Percentiles rank a stretch among this genome's conserved stretches.
phyloP scores from a whole-genome alignment of 2,329 filamentous ascomycete genomes.

The Pseudocercospora eumusae region DNA sequence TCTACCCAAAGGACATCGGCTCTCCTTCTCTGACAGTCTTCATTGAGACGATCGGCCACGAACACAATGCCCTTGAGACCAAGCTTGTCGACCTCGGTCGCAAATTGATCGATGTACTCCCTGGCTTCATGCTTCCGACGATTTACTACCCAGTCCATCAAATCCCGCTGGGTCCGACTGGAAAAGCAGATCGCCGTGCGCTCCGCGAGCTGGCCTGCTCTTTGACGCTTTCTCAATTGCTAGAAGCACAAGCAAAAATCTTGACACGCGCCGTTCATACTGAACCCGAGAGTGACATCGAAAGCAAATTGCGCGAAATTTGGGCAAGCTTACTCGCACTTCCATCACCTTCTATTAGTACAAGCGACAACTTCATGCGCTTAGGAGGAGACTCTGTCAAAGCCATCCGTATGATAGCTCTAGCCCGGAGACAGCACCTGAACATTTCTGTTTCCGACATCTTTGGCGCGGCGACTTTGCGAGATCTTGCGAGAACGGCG shows the following conservation, averaged over 20 bases:
- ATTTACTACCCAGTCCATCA: conserved; percentile 39
- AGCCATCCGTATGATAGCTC: conserved; percentile 50
- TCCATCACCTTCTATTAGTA: background rate
- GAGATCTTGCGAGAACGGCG: conserved; percentile 27
- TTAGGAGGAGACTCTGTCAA: conserved; percentile 51
- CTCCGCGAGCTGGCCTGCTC: conserved; percentile 12
- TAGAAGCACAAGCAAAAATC: conserved; percentile 10
- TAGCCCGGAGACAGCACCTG: conserved; percentile 41
- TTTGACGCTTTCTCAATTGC: conserved; percentile 12
- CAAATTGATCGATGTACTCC: conserved; percentile 32
- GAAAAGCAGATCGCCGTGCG: conserved; percentile 39
- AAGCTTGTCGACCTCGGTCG: conserved; percentile 45
- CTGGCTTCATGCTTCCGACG: conserved; percentile 17
- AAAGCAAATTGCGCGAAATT: conserved; percentile 12
- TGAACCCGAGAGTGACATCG: conserved; percentile 9
- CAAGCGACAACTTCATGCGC: conserved; percentile 47
- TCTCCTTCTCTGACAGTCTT: conserved; percentile 11
- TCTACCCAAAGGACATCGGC: conserved; percentile 4
- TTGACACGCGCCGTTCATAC: background rate
- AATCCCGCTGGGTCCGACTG: conserved; percentile 49
- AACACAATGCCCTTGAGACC: conserved; percentile 43
- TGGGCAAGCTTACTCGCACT: conserved; percentile 12
- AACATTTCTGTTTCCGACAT: conserved; percentile 47
- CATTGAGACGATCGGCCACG: conserved; percentile 13
- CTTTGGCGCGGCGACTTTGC: conserved; percentile 40